A percentile compares a stretch with the other conserved stretches of the same genome.
Evolutionary conservation across 2,329 filamentous ascomycete genomes (phyloP).

Genomic region (Diaporthe sp.): DNA sequence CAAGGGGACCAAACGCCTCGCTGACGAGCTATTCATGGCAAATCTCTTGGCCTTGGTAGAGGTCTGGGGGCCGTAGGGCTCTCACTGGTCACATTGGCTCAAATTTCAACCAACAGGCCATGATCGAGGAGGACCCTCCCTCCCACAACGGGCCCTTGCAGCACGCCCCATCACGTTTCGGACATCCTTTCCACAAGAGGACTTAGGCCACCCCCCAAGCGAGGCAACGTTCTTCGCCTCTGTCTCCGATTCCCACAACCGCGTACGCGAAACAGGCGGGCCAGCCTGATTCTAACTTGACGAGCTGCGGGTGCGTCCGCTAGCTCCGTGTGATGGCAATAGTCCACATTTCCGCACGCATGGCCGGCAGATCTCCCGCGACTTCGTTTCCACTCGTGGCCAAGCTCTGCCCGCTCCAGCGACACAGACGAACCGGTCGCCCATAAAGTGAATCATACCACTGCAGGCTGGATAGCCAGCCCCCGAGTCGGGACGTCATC

Average conservation of each 20-base stretch:
- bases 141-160: slow-evolving; percentile 19
- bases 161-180: not conserved
- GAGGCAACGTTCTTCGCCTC: slow-evolving; percentile 20
- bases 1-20: not conserved
- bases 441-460: not conserved
- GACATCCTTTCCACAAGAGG: slow-evolving; percentile 26
- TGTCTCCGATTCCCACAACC: not conserved
- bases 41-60: slow-evolving; percentile 8
- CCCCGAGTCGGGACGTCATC: not conserved
- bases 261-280: not conserved
- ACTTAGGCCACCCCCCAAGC: slow-evolving; percentile 5
- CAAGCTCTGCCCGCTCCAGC: not conserved
- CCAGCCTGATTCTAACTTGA: slow-evolving; percentile 2
- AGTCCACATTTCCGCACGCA: slow-evolving; percentile 15
- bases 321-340: slow-evolving; percentile 26
- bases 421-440: not conserved
- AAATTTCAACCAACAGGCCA: slow-evolving; percentile 22
- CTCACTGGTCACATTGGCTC: not conserved
- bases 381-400: slow-evolving; percentile 2
- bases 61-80: not conserved
- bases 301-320: slow-evolving; percentile 23
- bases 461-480: not conserved
- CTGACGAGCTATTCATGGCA: slow-evolving; percentile 5
- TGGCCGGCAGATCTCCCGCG: slow-evolving; percentile 22
- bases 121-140: not conserved